These are phyloP conservation scores for Ogataea naganishii DNA, from an alignment of 805 yeast genomes.

Conservation along the genomic window DNA sequence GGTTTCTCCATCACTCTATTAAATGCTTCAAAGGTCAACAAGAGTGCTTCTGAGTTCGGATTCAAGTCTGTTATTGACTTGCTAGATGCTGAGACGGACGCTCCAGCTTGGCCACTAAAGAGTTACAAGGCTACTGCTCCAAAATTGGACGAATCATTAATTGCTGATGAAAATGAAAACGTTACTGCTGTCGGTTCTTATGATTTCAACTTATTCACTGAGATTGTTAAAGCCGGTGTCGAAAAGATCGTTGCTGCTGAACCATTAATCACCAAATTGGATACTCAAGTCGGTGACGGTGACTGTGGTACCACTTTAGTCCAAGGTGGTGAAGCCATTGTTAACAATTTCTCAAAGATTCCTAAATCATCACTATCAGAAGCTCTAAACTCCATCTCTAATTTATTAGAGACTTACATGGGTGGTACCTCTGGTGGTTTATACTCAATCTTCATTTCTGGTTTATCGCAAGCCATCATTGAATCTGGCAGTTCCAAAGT, in stretches of 20 bases:
- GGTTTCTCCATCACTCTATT: slow-evolving; percentile 74
- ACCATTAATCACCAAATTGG: slow-evolving; percentile 68
- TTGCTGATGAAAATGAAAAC: slow-evolving; percentile 19
- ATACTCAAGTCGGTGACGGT: slow-evolving; percentile 81
- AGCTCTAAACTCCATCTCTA: slow-evolving; percentile 41
- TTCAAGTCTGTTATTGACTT: slow-evolving; percentile 13
- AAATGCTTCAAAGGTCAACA: slow-evolving; percentile 39
- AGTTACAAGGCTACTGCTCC: slow-evolving; percentile 3
- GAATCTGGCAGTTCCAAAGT: slow-evolving; percentile 24
- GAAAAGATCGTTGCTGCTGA: slow-evolving; percentile 44
- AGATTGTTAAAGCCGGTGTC: slow-evolving; percentile 35
- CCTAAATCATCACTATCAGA: no score
- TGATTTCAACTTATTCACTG: slow-evolving; percentile 14
- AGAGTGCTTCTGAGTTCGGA: slow-evolving; percentile 8
- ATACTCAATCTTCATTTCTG: slow-evolving; percentile 77
- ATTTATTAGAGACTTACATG: no score
- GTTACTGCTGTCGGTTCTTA: slow-evolving; percentile 9
- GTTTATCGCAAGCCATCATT: slow-evolving; percentile 48
- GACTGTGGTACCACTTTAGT: slow-evolving; percentile 83
- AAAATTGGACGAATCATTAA: slow-evolving; percentile 9
- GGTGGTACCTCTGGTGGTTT: slow-evolving; percentile 97
- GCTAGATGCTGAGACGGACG: slow-evolving; percentile 19
- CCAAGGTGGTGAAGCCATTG: slow-evolving; percentile 61
- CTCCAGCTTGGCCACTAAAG: slow-evolving; percentile 16
- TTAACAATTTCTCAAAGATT: slow-evolving; percentile 33